These are phyloP conservation scores for Diaporthe aspalathi DNA, from an alignment of 2,329 filamentous ascomycete species.

Conservation along the genomic window DNA sequence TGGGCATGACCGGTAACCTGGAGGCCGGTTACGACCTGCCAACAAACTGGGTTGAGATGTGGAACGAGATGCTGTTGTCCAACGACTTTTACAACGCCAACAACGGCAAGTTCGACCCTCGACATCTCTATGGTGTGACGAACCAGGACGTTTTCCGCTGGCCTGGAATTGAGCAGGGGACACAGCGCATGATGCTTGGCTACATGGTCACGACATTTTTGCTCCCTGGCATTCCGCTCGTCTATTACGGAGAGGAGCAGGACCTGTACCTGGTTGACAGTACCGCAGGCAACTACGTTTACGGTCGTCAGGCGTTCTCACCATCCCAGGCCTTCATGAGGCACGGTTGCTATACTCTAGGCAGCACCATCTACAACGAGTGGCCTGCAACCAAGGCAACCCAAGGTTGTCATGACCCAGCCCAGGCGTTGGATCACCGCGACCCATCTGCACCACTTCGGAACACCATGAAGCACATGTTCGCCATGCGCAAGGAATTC, in stretches of 20 bases:
- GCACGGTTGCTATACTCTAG: slow-evolving; percentile 70
- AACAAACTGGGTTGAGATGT: slow-evolving; percentile 58
- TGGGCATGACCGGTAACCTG: slow-evolving; percentile 48
- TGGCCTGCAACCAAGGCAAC: slow-evolving; percentile 65
- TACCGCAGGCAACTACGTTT: slow-evolving; percentile 72
- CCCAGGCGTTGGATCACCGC: slow-evolving; percentile 67
- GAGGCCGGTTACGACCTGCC: slow-evolving; percentile 48
- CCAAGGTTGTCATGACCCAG: slow-evolving; percentile 66
- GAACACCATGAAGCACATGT: slow-evolving; percentile 72
- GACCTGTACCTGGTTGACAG: slow-evolving; percentile 71
- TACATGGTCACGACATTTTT: slow-evolving; percentile 69
- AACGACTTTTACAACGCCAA: slow-evolving; percentile 71
- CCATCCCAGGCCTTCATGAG: slow-evolving; percentile 70
- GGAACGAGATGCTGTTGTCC: slow-evolving; percentile 66
- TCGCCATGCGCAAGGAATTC: slow-evolving; percentile 66
- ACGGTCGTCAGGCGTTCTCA: slow-evolving; percentile 71
- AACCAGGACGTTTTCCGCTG: slow-evolving; percentile 76
- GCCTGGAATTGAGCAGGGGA: slow-evolving; percentile 68
- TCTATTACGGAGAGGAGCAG: slow-evolving; percentile 71
- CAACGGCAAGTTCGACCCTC: slow-evolving; percentile 70
- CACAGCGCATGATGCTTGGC: slow-evolving; percentile 66
- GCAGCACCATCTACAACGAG: slow-evolving; percentile 64
- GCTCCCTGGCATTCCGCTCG: slow-evolving; percentile 67
- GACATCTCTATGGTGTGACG: slow-evolving; percentile 72
- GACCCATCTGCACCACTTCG: slow-evolving; percentile 71